Percentiles rank a stretch among this genome's conserved stretches.
Evolutionary conservation across 2,329 filamentous ascomycete species (phyloP).

Genomic region (Epichloe elymi): DNA sequence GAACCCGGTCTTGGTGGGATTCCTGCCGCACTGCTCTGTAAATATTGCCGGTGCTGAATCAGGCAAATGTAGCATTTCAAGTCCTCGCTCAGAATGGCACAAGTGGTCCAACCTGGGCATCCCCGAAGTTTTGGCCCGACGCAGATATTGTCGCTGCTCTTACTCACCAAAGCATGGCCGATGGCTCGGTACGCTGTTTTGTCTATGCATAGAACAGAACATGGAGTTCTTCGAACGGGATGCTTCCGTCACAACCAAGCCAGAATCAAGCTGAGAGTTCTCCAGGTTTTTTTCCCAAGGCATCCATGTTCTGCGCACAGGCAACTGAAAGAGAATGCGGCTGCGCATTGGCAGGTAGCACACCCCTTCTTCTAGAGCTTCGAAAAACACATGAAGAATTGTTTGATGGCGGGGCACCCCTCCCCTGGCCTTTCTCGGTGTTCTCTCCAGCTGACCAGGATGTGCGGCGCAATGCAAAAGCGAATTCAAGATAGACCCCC

Average conservation of each 20-base stretch:
- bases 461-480: neutral
- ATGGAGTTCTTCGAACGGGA: neutral
- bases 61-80: no score
- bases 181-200: neutral
- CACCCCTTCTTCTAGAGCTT: conserved; percentile 2
- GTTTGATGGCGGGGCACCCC: neutral
- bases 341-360: neutral
- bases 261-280: neutral
- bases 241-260: neutral
- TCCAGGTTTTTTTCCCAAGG: neutral
- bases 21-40: neutral
- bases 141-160: neutral
- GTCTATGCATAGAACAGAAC: neutral
- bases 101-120: no score
- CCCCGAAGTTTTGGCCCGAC: no score
- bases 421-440: neutral
- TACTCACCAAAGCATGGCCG: neutral
- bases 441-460: conserved; percentile 6
- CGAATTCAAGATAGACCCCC: neutral
- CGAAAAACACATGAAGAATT: neutral
- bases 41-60: neutral
- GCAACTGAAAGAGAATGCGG: neutral
- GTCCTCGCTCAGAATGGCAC: neutral
- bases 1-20: neutral
- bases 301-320: neutral